Base-by-base conservation (phyloP, 805 yeast species). In the Scheffersomyces lignosus region DNA sequence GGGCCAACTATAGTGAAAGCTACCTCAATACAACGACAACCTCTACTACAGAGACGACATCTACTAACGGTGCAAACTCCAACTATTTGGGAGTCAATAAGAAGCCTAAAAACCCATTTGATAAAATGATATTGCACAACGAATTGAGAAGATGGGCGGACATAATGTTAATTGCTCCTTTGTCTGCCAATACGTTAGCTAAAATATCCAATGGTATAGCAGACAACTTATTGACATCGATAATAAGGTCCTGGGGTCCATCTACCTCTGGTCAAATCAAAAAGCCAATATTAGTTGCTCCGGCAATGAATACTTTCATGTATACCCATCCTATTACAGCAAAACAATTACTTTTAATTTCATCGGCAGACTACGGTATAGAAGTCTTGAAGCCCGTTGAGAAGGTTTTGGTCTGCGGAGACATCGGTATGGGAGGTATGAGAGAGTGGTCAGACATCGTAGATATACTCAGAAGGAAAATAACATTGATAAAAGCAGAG, bases 371-470 rank as follows among this genome's bases (percentile, higher is more conserved):
- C 24, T 62, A 60, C 26, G 73, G 73, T 8, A 57, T 68, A 35
- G 74, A 70, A 39, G 51, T 70, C 9, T 56, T 70, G 44, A 68
- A 67, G 40, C 75, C 75, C 12, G 73, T 70, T 7, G 75, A 70
- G 36, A 70, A 70, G 45, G 72, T 70, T 1, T 57, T 70, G 42
- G 67, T 70, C 5, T 70, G 75, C 52, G 75, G 75, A 4, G 75
- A 70, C 44, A 70, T 70, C 31, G 75, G 75, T 1, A 69, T 70
- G 74, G 75, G 75, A 4, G 75, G 75, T 5, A 70, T 70, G 75
- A 51, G 74, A 34, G 75, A 70, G 51, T 70, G 75, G 75, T 55
- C 48, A 41, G 75, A 70, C 23, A 52, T 69, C 17, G 75, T 70
- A 16, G 74, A 70, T 40, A 66, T 64, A 13, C 48, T 70, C 34